Evolutionary conservation across 2,329 filamentous ascomycete species (phyloP).

Genomic region (Colletotrichum sp.): DNA sequence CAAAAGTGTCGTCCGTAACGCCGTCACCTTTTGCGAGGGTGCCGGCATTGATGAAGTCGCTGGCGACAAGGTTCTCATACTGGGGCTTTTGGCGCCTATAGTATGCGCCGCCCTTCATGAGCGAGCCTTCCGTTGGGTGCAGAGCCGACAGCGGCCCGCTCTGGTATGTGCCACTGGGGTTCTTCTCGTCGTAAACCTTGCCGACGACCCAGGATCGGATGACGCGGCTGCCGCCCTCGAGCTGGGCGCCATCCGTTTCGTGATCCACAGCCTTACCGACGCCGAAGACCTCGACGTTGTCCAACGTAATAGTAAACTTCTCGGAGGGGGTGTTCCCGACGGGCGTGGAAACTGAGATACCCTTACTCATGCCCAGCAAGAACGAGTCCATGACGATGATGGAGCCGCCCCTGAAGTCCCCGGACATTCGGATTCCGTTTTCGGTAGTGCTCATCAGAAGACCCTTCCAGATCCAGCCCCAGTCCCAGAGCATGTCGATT

Average conservation of each 20-base stretch:
- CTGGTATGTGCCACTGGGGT: background rate
- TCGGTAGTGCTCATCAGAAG: background rate
- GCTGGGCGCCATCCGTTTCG: background rate
- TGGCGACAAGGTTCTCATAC: background rate
- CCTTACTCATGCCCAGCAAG: background rate
- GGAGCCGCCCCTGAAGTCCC: background rate
- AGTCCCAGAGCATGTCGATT: slow-evolving; percentile 75
- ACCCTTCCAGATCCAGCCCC: slow-evolving; percentile 63
- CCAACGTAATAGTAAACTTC: background rate
- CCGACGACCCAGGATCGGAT: background rate
- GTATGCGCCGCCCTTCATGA: background rate
- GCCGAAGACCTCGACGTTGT: background rate
- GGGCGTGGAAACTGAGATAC: background rate
- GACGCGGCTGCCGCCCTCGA: background rate
- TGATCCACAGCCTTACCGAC: background rate
- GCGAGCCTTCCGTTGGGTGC: background rate
- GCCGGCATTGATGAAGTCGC: background rate
- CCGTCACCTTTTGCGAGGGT: slow-evolving; percentile 48
- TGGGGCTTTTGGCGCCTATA: background rate
- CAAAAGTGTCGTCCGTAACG: slow-evolving; percentile 55
- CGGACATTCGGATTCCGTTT: background rate
- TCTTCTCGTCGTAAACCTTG: background rate
- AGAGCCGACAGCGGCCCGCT: background rate
- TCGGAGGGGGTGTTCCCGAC: background rate
- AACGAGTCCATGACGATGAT: background rate